phyloP scores from a whole-genome alignment of 257 asterid species.

The Solanum neorickii region DNA sequence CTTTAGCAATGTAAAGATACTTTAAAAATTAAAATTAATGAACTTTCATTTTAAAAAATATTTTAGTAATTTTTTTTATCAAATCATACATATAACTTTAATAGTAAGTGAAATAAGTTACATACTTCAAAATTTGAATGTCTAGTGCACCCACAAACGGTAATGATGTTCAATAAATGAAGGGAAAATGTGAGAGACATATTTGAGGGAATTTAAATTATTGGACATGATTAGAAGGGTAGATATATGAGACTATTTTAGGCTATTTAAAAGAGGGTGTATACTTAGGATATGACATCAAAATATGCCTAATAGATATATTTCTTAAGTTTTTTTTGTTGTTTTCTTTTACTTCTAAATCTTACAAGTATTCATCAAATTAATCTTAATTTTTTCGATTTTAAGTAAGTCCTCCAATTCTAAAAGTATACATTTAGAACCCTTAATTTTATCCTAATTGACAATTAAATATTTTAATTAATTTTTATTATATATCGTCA shows the following conservation, averaged over 20 bases:
- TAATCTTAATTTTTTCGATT: too few relatives aligned
- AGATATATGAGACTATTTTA: too few relatives aligned
- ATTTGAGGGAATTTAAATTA: neutral
- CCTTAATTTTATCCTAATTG: too few relatives aligned
- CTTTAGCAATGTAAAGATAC: too few relatives aligned
- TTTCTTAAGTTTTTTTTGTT: too few relatives aligned
- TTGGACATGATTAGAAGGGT: neutral
- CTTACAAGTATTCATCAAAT: too few relatives aligned
- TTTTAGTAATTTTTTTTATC: neutral
- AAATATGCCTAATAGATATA: too few relatives aligned
- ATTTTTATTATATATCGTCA: fast-evolving
- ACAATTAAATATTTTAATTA: fast-evolving
- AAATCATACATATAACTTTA: neutral
- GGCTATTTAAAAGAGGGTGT: neutral
- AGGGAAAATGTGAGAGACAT: neutral
- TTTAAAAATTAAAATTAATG: neutral
- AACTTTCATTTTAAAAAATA: neutral
- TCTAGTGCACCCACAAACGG: neutral
- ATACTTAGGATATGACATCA: neutral
- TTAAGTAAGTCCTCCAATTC: too few relatives aligned
- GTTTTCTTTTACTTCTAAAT: too few relatives aligned
- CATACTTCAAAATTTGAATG: neutral
- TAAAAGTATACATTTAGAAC: too few relatives aligned
- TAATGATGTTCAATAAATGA: neutral
- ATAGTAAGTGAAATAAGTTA: neutral